Evolutionary conservation across 495 filamentous ascomycete species (phyloP), one percentile per base, ranked within the genome.

Genomic region (Penicillium paradoxum): DNA sequence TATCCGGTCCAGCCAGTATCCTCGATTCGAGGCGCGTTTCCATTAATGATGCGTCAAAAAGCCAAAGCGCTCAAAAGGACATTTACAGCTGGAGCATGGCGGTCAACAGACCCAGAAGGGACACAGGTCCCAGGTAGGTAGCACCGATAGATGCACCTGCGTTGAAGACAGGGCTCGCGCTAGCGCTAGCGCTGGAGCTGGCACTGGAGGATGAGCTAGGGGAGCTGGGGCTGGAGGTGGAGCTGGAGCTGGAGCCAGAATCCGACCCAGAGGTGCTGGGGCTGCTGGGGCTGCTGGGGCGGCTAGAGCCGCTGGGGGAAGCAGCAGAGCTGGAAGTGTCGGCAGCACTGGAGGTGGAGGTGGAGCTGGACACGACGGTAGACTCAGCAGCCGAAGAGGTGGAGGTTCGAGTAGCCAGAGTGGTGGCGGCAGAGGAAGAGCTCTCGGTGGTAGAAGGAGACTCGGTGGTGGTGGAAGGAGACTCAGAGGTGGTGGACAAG

Each of bases 41-140:
- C 37, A 66, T 54, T 71, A 75, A 40, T 52, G 18, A 17, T 47
- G 47, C 53, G 51, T 70, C 10, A 56, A 45, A 40, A 52, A 17
- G 6, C 49, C 45, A 34, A 48, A 53, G 32, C 40, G 44, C 39
- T 32, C 45, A 24, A 49, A 51, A 43, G 32, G 39, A 44, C 14
- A 47, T 63, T 60, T 62, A 74, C 59, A 74, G 56, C 59, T 72
- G 66, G 45, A 74, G 41, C 56, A 73, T 60, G 34, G 68, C 65
- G 37, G 65, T 54, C 38, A 73, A 27, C 53, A 75, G 55, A 49
- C 65, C 69, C 43, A 73, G 41, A 37, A 71, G 30, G 42, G 62
- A 57, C 21, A 69, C 15, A 14, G 66, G 57, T n/a, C 49, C 60
- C 22, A 66, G 27, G 55, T 63, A 58, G 49, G 46, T 59, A 40